Evolutionary conservation across 163 green algal genomes (phyloP).

Genomic region (Chlamydomonas reinhardtii): DNA sequence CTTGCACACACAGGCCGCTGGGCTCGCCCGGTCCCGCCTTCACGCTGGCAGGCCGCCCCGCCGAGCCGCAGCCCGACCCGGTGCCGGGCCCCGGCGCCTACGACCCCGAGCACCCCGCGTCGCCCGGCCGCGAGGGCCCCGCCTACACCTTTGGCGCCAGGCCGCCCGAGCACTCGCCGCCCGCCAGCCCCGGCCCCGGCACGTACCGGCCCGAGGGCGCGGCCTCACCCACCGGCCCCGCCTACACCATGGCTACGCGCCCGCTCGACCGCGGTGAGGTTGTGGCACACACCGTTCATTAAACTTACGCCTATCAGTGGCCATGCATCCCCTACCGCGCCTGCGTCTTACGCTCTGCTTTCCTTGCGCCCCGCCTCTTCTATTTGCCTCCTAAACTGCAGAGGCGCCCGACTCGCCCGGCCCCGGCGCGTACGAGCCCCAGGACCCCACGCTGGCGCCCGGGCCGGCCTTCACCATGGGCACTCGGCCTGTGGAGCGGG

Average conservation of each 20-base stretch:
- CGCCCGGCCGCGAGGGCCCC: conserved; percentile 16
- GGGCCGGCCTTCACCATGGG: conserved; percentile 51
- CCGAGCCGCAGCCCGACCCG: background rate
- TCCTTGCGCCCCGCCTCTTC: too few species aligned
- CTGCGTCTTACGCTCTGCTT: too few species aligned
- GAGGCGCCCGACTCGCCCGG: conserved; percentile 46
- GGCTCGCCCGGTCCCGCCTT: conserved; percentile 35
- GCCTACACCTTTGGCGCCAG: conserved; percentile 43
- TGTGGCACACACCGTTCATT: too few species aligned
- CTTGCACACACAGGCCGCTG: background rate
- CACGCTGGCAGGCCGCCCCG: conserved; percentile 37
- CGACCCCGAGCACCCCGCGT: background rate
- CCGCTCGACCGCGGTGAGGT: background rate
- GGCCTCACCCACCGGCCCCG: background rate
- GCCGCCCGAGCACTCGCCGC: conserved; percentile 21
- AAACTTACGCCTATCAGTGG: too few species aligned
- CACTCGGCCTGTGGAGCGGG: background rate
- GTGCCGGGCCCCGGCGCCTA: conserved; percentile 46
- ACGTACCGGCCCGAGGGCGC: conserved; percentile 4
- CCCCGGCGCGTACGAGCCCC: conserved; percentile 27
- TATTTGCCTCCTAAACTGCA: background rate
- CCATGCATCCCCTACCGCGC: too few species aligned
- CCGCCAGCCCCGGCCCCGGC: conserved; percentile 35
- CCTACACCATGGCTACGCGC: conserved; percentile 1
- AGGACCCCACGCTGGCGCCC: background rate